These are phyloP conservation scores for Phytophthora citricola DNA, from an alignment of 352 stramenopile species.

Conservation along the genomic window DNA sequence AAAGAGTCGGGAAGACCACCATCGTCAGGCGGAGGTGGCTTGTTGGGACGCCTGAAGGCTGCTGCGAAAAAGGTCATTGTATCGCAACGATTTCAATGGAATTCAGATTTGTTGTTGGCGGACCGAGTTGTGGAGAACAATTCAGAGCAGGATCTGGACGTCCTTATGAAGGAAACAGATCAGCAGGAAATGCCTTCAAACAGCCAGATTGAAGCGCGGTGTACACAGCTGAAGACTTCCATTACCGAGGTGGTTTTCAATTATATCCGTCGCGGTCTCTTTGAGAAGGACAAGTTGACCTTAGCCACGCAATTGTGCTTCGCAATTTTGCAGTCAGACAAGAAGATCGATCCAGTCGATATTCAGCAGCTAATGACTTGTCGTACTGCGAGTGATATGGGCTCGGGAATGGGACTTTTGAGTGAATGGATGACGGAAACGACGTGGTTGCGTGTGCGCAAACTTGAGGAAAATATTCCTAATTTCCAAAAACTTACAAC, in stretches of 20 bases:
- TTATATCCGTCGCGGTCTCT: slow-evolving; percentile 94
- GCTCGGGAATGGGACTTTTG: slow-evolving; percentile 87
- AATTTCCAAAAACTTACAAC: slow-evolving; percentile 93
- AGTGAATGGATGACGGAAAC: slow-evolving; percentile 92
- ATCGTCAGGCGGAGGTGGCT: slow-evolving; percentile 32
- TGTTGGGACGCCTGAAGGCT: slow-evolving; percentile 76
- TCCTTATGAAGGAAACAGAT: slow-evolving; percentile 66
- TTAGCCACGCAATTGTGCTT: slow-evolving; percentile 93
- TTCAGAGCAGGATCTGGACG: slow-evolving; percentile 68
- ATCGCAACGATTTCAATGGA: slow-evolving; percentile 89
- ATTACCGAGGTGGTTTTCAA: slow-evolving; percentile 93
- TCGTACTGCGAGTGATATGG: slow-evolving; percentile 47
- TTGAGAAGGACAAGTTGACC: slow-evolving; percentile 95
- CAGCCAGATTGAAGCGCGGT: slow-evolving; percentile 61
- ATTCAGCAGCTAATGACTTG: slow-evolving; percentile 83
- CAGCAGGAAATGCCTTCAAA: slow-evolving; percentile 66
- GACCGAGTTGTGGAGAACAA: slow-evolving; percentile 66
- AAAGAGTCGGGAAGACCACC: slow-evolving; percentile 30
- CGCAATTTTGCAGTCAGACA: slow-evolving; percentile 87
- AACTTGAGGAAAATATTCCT: slow-evolving; percentile 86
- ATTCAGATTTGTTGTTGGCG: slow-evolving; percentile 80
- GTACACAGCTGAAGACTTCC: slow-evolving; percentile 62
- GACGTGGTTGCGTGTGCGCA: slow-evolving; percentile 92
- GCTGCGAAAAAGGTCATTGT: slow-evolving; percentile 86
- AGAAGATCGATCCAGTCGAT: slow-evolving; percentile 59